Evolutionary conservation across 2,329 filamentous ascomycete genomes (phyloP).

Genomic region (Penicillium sp.): DNA sequence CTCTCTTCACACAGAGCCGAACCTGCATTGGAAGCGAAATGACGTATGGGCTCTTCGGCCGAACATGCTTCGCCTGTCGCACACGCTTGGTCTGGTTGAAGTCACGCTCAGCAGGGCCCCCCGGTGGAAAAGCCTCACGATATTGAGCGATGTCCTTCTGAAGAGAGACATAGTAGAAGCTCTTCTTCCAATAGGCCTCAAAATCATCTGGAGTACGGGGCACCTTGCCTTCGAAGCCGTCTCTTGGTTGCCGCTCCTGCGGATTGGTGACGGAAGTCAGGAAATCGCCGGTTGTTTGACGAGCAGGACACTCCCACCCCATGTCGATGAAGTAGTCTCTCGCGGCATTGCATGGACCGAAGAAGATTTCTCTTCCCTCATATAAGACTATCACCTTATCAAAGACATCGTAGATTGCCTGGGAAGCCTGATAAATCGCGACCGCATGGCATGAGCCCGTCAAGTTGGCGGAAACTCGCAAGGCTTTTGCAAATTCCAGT

Average conservation of each 20-base stretch:
- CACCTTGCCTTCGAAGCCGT: constrained; percentile 56
- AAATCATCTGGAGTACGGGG: constrained; percentile 66
- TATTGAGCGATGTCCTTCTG: constrained; percentile 32
- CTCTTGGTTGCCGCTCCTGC: constrained; percentile 49
- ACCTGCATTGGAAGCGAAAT: constrained; percentile 73
- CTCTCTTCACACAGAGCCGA: constrained; percentile 72
- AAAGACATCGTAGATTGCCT: constrained; percentile 55
- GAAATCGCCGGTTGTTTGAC: constrained; percentile 65
- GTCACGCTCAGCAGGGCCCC: constrained; percentile 26
- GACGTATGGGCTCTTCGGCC: constrained; percentile 58
- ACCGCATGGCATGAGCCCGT: constrained; percentile 48
- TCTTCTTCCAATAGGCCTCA: constrained; percentile 45
- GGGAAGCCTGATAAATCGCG: constrained; percentile 53
- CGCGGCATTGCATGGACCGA: constrained; percentile 56
- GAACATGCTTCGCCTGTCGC: constrained; percentile 35
- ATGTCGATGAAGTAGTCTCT: constrained; percentile 61
- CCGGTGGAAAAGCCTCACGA: constrained; percentile 27
- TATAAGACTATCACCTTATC: constrained; percentile 71
- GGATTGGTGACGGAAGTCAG: constrained; percentile 64
- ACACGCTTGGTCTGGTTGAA: constrained; percentile 29
- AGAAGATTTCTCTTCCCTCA: constrained; percentile 72
- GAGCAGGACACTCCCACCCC: constrained; percentile 61
- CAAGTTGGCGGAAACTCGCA: constrained; percentile 48
- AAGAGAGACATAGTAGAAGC: constrained; percentile 26
- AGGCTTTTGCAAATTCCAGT: constrained; percentile 51